phyloP scores from a whole-genome alignment of 2,329 filamentous ascomycete genomes.

The Coniochaeta sp. region DNA sequence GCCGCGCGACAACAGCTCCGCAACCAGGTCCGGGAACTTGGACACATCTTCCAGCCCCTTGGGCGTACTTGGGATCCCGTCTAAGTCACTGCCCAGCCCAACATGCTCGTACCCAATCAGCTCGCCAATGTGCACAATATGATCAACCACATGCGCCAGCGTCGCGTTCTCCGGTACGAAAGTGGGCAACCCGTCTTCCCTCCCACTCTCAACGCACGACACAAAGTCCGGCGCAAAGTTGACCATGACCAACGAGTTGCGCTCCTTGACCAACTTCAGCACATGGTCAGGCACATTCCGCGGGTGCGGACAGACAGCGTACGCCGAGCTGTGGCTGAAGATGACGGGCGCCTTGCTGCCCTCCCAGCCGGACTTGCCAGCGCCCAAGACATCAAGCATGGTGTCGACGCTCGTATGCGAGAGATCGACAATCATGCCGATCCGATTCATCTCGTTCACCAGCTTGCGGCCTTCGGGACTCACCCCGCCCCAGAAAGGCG shows the following conservation, averaged over 20 bases:
- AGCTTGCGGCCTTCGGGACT: conserved; percentile 61
- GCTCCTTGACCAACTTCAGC: conserved; percentile 65
- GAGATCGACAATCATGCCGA: conserved; percentile 91
- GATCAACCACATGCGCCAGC: conserved; percentile 67
- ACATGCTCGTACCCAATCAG: conserved; percentile 83
- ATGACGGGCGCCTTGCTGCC: conserved; percentile 78
- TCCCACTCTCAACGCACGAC: conserved; percentile 56
- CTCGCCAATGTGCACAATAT: conserved; percentile 76
- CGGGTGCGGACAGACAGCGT: conserved; percentile 75
- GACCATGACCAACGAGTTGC: conserved; percentile 77
- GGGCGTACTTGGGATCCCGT: conserved; percentile 63
- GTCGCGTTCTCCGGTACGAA: conserved; percentile 63
- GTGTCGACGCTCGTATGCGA: conserved; percentile 71
- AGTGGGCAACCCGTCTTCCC: conserved; percentile 58
- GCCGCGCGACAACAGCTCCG: conserved; percentile 64
- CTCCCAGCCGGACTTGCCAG: conserved; percentile 47
- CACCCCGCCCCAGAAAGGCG: conserved; percentile 63
- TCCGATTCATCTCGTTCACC: conserved; percentile 83
- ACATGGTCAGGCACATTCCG: conserved; percentile 86
- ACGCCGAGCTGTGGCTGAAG: conserved; percentile 81
- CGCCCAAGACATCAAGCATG: conserved; percentile 72
- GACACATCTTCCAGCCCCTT: conserved; percentile 76
- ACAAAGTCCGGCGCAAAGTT: conserved; percentile 83
- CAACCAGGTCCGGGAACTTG: conserved; percentile 72
- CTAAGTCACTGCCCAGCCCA: conserved; percentile 84